Percentiles rank a stretch among this genome's conserved stretches.
phyloP scores from a whole-genome alignment of 805 yeast species.

The Ogataea wickerhamii region DNA sequence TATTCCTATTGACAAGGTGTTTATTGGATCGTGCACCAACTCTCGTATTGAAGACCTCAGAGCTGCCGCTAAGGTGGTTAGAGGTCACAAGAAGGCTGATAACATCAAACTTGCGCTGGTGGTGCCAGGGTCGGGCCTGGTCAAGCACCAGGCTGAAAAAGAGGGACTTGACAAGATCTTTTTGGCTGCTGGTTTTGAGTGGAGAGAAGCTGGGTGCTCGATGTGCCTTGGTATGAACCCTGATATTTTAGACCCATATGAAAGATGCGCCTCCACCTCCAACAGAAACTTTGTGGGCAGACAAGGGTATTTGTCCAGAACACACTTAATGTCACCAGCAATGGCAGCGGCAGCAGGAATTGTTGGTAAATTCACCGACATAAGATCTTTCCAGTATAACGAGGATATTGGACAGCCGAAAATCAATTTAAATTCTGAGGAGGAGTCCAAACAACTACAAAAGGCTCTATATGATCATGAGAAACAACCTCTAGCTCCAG shows the following conservation, averaged over 20 bases:
- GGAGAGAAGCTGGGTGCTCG: slow-evolving; percentile 99
- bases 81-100: slow-evolving; percentile 83
- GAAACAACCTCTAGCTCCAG: slow-evolving; percentile 55
- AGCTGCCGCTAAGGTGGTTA: slow-evolving; percentile 89
- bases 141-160: slow-evolving; percentile 86
- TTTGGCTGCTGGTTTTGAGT: slow-evolving; percentile 88
- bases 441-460: slow-evolving; percentile 57
- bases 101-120: slow-evolving; percentile 80
- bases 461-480: slow-evolving; percentile 68
- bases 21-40: slow-evolving; percentile 97
- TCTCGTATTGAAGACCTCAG: slow-evolving; percentile 96
- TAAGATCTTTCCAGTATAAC: slow-evolving; percentile 71
- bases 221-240: slow-evolving; percentile 99
- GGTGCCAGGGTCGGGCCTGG: slow-evolving; percentile 97
- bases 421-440: slow-evolving; percentile 42
- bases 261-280: slow-evolving; percentile 98
- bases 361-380: slow-evolving; percentile 85
- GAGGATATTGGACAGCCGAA: slow-evolving; percentile 56
- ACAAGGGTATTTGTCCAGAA: slow-evolving; percentile 94
- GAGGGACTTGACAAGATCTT: slow-evolving; percentile 94
- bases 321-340: slow-evolving; percentile 97
- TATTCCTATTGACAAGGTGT: slow-evolving; percentile 85
- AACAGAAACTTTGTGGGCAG: slow-evolving; percentile 99
- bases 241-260: slow-evolving; percentile 90
- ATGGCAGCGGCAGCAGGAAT: slow-evolving; percentile 99